Percentiles rank a stretch among this genome's conserved stretches.
phyloP scores from a whole-genome alignment of 257 asterid genomes.

The Nicotiana otophora region DNA sequence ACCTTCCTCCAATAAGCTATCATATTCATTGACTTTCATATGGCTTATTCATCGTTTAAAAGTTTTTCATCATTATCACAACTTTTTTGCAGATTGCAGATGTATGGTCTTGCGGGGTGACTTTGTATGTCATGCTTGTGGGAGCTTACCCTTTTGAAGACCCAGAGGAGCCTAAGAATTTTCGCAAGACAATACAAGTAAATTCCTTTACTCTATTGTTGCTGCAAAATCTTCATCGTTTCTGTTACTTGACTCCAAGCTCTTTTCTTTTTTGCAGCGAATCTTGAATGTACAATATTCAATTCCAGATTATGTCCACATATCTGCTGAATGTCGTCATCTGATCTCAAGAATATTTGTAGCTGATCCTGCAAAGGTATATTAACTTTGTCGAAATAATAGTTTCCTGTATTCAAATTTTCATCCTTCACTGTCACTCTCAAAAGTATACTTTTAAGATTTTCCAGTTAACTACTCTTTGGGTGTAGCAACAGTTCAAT shows the following conservation, averaged over 20 bases:
- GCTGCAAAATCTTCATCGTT: background rate
- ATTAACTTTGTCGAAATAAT: background rate
- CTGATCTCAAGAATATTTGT: conserved; percentile 82
- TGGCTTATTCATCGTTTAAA: background rate
- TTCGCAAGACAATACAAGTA: conserved; percentile 91
- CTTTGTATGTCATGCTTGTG: conserved; percentile 88
- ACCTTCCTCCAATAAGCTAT: too few relatives aligned
- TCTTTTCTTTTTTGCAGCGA: conserved; percentile 41
- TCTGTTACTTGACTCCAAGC: conserved; percentile 10
- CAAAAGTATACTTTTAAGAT: too few relatives aligned
- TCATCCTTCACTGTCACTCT: too few relatives aligned
- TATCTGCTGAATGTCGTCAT: conserved; percentile 83
- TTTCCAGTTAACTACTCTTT: too few relatives aligned
- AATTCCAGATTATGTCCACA: conserved; percentile 87
- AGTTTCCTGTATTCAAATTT: too few relatives aligned
- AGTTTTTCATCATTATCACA: background rate
- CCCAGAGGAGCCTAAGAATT: conserved; percentile 89
- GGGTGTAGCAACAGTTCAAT: too few relatives aligned
- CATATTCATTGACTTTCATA: background rate
- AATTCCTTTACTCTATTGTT: background rate
- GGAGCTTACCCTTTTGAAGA: conserved; percentile 97
- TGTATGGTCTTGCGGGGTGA: conserved; percentile 98
- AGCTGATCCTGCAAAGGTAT: conserved; percentile 84
- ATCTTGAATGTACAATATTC: conserved; percentile 87
- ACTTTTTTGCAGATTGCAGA: conserved; percentile 59